A percentile compares a stretch with the other conserved stretches of the same genome.
These are phyloP conservation scores for Adenanthera pavonina DNA, from an alignment of 306 rosid species.

Conservation along the genomic window DNA sequence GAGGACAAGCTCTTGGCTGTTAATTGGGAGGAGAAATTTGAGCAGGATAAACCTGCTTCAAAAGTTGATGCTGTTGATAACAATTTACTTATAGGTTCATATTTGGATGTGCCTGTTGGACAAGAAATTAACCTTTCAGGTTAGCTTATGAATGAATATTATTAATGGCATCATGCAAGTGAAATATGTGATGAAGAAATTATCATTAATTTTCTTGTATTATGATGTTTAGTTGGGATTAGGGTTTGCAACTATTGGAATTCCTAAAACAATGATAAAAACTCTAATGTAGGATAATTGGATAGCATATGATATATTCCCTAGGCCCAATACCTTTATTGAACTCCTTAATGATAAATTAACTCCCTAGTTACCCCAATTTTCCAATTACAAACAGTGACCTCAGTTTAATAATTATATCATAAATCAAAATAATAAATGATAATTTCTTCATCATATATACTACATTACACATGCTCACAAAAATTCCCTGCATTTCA, in stretches of 20 bases:
- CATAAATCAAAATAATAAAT: background rate
- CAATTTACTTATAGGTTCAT: constrained; percentile 75
- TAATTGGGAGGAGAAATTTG: constrained; percentile 88
- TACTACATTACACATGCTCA: constrained; percentile 3
- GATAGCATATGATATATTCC: background rate
- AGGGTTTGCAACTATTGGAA: background rate
- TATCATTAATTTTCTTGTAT: background rate
- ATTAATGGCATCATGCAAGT: background rate
- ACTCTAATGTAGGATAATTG: background rate
- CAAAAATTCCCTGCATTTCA: constrained; percentile 25
- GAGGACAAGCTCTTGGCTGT: constrained; percentile 75
- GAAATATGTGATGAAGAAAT: background rate
- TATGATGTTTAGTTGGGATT: background rate
- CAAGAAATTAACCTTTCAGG: constrained; percentile 88
- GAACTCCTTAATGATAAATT: background rate
- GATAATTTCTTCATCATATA: background rate
- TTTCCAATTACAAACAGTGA: background rate
- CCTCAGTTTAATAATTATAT: background rate
- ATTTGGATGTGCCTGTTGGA: constrained; percentile 89
- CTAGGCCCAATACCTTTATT: background rate
- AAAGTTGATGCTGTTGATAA: constrained; percentile 61
- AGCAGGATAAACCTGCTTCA: constrained; percentile 59
- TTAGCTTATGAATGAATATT: constrained; percentile 45
- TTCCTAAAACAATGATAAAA: background rate
- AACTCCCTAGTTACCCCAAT: background rate